A percentile compares a stretch with the other conserved stretches of the same genome.
These are phyloP conservation scores for Penicillium sp. DNA, from an alignment of 2,329 filamentous ascomycete species.

Conservation along the genomic window DNA sequence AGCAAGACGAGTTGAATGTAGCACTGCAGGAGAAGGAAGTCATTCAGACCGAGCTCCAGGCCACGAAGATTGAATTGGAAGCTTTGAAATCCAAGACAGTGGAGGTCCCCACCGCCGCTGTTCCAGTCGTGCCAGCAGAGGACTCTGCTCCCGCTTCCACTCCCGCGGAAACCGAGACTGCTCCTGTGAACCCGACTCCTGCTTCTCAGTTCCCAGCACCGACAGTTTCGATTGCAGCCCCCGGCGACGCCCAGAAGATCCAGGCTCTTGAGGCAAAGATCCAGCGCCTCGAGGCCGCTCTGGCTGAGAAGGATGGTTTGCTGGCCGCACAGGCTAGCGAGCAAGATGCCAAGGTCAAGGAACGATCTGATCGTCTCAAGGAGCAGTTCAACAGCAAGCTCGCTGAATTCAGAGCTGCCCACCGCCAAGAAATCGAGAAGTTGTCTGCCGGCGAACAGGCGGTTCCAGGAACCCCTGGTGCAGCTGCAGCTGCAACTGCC, in stretches of 20 bases:
- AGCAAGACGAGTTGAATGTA: slow-evolving; percentile 51
- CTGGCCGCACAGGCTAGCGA: slow-evolving; percentile 53
- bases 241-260: slow-evolving; percentile 57
- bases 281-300: slow-evolving; percentile 51
- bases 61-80: slow-evolving; percentile 61
- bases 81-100: slow-evolving; percentile 56
- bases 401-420: slow-evolving; percentile 52
- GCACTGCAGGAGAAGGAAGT: slow-evolving; percentile 65
- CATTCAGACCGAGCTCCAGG: slow-evolving; percentile 68
- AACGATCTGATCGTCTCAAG: slow-evolving; percentile 61
- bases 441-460: slow-evolving; percentile 48
- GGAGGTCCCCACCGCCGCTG: slow-evolving; percentile 45
- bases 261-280: slow-evolving; percentile 65
- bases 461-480: slow-evolving; percentile 23
- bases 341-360: slow-evolving; percentile 52
- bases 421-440: slow-evolving; percentile 53
- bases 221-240: slow-evolving; percentile 24
- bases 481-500: slow-evolving; percentile 15
- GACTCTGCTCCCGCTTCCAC: slow-evolving; percentile 6
- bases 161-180: slow-evolving; percentile 44
- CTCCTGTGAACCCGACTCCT: slow-evolving; percentile 40
- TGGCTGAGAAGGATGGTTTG: slow-evolving; percentile 51
- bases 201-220: slow-evolving; percentile 34
- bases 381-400: slow-evolving; percentile 71
- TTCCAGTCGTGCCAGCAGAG: slow-evolving; percentile 11